Conservation (phyloP, 257 asterid genomes). For the Coffea canephora region DNA sequence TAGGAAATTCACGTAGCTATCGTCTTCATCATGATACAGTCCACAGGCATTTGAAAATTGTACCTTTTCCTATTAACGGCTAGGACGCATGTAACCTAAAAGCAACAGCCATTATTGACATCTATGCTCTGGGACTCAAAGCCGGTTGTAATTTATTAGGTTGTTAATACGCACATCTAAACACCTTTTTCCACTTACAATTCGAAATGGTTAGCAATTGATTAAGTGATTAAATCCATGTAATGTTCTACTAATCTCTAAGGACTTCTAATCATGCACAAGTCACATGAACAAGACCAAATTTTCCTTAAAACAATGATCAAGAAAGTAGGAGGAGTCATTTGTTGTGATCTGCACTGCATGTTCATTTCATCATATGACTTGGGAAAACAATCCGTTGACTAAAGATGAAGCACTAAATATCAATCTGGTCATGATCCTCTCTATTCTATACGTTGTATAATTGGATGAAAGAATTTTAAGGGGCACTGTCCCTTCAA, state of each 20-base stretch:
- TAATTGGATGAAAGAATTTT: neutral
- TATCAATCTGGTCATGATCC: neutral
- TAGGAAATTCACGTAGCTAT: neutral
- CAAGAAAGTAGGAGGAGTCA: neutral
- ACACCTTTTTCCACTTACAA: neutral
- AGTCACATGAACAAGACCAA: constrained; percentile 7
- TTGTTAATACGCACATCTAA: neutral
- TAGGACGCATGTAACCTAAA: constrained; percentile 12
- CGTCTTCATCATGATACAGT: neutral
- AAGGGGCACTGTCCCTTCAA: constrained; percentile 9
- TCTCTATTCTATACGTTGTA: neutral
- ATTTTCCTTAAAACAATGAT: neutral
- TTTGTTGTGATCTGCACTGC: neutral
- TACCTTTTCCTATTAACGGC: neutral
- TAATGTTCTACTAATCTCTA: neutral
- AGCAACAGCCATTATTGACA: constrained; percentile 4
- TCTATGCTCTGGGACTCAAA: neutral
- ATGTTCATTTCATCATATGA: neutral
- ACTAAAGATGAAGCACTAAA: neutral
- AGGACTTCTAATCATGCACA: neutral
- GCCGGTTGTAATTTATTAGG: neutral
- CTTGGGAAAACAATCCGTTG: neutral
- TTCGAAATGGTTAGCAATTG: neutral
- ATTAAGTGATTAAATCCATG: neutral
- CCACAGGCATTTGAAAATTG: constrained; percentile 8